Evolutionary conservation across 257 asterid species (phyloP).

Genomic region (Knoxia roxburghii): DNA sequence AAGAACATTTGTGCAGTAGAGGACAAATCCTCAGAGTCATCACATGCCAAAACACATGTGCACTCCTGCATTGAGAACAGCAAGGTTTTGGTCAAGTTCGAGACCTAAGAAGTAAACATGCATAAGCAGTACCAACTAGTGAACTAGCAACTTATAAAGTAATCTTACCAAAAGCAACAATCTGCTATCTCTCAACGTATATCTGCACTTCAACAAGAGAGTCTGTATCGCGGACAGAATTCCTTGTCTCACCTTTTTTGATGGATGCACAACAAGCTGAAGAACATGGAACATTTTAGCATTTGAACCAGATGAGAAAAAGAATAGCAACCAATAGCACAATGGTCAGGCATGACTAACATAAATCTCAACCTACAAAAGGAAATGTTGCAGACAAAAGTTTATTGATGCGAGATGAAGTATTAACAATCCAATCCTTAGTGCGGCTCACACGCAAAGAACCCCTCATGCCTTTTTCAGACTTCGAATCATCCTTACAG

Average conservation of each 20-base stretch:
- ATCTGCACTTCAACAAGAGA: constrained; percentile 57
- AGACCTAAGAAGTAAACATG: not conserved
- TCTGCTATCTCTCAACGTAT: constrained; percentile 72
- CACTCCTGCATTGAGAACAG: constrained; percentile 59
- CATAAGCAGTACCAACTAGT: not conserved
- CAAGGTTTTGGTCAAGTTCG: not conserved
- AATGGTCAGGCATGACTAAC: not conserved
- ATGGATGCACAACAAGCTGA: constrained; percentile 84
- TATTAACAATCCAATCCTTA: constrained; percentile 55
- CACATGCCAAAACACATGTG: constrained; percentile 67
- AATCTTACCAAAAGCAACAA: constrained; percentile 82
- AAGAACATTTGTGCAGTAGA: constrained; percentile 57
- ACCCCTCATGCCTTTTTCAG: constrained; percentile 28
- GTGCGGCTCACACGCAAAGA: constrained; percentile 72
- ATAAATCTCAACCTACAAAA: constrained; percentile 47
- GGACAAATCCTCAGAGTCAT: constrained; percentile 75
- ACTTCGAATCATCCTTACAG: constrained; percentile 20
- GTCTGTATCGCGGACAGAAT: constrained; percentile 56
- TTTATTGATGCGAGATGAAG: constrained; percentile 67
- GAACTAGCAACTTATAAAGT: constrained; percentile 18
- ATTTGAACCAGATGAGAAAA: not conserved
- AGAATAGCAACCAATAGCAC: not conserved
- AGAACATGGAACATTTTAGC: constrained; percentile 14
- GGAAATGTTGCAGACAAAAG: constrained; percentile 85
- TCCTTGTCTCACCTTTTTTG: constrained; percentile 65